Evolutionary conservation across 2,329 filamentous ascomycete genomes (phyloP), one percentile per base, ranked within the genome.

Genomic region (Davidsoniella virescens): DNA sequence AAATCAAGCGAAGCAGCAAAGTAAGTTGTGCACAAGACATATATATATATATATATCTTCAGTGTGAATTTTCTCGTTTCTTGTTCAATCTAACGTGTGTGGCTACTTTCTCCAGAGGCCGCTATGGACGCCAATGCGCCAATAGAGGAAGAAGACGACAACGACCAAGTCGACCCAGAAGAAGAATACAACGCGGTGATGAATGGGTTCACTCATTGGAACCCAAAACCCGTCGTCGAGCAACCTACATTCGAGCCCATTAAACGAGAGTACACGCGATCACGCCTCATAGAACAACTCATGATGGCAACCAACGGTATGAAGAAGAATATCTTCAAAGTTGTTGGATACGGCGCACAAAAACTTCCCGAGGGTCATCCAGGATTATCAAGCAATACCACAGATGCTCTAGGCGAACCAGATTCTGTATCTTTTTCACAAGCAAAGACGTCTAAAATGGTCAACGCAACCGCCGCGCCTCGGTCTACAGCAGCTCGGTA

Each of bases 1-100:
- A 72, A 98, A 98, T 59, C 92, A 96, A 64, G 92, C 92, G 18
- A 94, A 94, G 61, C 86, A 94, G 68, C 92, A 96, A 65, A 94
- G 86, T 88, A 72, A 67, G 82, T 37, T 18, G n/a, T 10, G 2
- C 17, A 17, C 12, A 8, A 1, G 9, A 3, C 29, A 42, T 56
- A 57, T 59, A 41, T 7, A 44, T 45, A 20, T 42, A 16, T 18
- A 14, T 23, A 16, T 3, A 33, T 47, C 57, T 57, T 38, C 26
- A 33, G 26, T 12, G 26, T 8, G 20, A 33, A 33, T 33, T 12
- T 33, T 4, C 10, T 12, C 26, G 10, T 8, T 8, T 33, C 26
- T 10, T 33, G 26, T 33, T 33, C 8, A 33, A 12, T 12, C 59
- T 52, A 38, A 53, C 12, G 7, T 14, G 18, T n/a, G 18, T 37